Evolutionary conservation across 768 basidiomycete species (phyloP), one percentile per base, ranked within the genome.

Genomic region (Boletus edulis): DNA sequence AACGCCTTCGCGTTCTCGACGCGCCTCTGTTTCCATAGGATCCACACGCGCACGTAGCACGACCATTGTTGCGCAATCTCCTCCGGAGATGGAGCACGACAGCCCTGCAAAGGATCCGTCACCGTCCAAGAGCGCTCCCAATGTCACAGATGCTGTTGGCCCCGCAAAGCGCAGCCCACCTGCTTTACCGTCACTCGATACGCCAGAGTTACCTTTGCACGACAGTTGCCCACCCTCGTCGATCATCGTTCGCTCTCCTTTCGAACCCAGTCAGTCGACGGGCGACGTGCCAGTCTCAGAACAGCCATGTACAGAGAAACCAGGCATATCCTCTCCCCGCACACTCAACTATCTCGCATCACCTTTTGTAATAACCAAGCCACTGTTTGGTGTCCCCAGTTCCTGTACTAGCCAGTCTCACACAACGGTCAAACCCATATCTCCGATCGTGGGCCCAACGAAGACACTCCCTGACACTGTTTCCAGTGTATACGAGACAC

Each of bases 171-270:
- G n/a, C 40, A 51, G 44, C 41, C 42, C 37, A 22, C 27, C 58
- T 24, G 35, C 15, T 31, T 39, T 59, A n/a, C 50, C 61, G 1
- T 47, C 57, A 13, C 50, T 61, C 18, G 63, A 67, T 13, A 27
- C 44, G 29, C 42, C 46, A 24, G 66, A 63, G 34, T 46, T 57
- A 42, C 51, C 59, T 17, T 29, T 47, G 22, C 49, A 55, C 3
- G 52, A 59, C 34, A 57, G 58, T 44, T 17, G 40, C 7, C 62
- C 62, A 5, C 60, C 58, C 12, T 66, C 67, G 18, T 59, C 67
- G 4, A 66, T 64, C 37, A n/a, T 57, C 35, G n/a, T 66, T 50
- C 59, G 62, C 29, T 67, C 56, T 3, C 62, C 67, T 3, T 46
- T 54, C 14, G 51, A 52, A 34, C 45, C 55, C 43, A 39, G 18